A percentile compares a stretch with the other conserved stretches of the same genome.
phyloP scores from a whole-genome alignment of 345 rosid genomes.

The Kernera saxatilis region DNA sequence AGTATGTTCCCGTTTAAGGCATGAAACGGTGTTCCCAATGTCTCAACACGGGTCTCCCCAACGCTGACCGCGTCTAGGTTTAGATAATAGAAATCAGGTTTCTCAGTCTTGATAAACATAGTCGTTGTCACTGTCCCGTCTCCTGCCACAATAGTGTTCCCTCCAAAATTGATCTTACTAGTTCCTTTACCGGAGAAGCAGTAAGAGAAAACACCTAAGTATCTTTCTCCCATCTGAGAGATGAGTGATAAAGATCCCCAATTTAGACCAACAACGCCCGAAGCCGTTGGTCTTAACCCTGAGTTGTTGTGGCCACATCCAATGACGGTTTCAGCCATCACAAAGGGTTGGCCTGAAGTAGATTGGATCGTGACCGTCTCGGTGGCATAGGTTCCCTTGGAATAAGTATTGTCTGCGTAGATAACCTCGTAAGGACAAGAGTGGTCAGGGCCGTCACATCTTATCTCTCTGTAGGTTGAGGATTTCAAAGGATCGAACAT shows the following conservation, averaged over 20 bases:
- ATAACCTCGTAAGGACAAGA: neutral
- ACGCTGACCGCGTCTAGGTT: constrained; percentile 16
- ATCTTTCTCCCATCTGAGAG: neutral
- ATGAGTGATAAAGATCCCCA: neutral
- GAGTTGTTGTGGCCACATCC: constrained; percentile 16
- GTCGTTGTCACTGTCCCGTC: neutral
- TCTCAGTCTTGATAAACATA: neutral
- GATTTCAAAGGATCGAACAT: constrained; percentile 4
- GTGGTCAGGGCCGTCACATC: neutral
- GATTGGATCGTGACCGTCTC: constrained; percentile 7
- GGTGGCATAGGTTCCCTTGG: neutral
- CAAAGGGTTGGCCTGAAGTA: constrained; percentile 13
- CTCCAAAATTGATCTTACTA: constrained; percentile 9
- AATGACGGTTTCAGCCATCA: neutral
- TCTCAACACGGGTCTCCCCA: neutral
- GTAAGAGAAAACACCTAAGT: constrained; percentile 1
- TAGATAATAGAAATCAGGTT: neutral
- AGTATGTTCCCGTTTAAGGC: neutral
- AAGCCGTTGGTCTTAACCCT: neutral
- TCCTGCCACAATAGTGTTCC: neutral
- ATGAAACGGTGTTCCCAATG: constrained; percentile 7
- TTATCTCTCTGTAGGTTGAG: neutral
- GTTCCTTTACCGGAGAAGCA: constrained; percentile 5
- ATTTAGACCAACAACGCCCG: constrained; percentile 8
- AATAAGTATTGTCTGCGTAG: neutral